Evolutionary conservation across 2,329 filamentous ascomycete species (phyloP).

Genomic region (Coniella lustricola): DNA sequence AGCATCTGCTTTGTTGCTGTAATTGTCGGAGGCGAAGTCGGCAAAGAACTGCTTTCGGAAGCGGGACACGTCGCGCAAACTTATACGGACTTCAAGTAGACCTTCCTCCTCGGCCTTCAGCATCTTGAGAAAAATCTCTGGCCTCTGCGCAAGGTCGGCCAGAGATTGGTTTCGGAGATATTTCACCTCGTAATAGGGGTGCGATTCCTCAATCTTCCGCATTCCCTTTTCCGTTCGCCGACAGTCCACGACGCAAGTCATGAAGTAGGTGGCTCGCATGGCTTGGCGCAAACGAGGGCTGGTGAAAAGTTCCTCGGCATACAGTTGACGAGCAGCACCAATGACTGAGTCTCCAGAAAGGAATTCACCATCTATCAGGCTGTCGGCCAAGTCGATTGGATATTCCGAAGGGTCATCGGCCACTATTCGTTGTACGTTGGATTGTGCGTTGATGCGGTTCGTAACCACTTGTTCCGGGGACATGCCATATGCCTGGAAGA

Average conservation of each 20-base stretch:
- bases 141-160: conserved; percentile 69
- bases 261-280: conserved; percentile 76
- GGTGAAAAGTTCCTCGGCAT: conserved; percentile 80
- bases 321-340: conserved; percentile 75
- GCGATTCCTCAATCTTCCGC: conserved; percentile 86
- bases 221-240: conserved; percentile 89
- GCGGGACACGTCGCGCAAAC: conserved; percentile 66
- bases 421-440: conserved; percentile 66
- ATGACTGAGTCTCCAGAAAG: conserved; percentile 69
- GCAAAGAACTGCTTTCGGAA: conserved; percentile 72
- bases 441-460: conserved; percentile 59
- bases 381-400: conserved; percentile 83
- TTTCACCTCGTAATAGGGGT: conserved; percentile 97
- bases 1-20: conserved; percentile 86
- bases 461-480: conserved; percentile 80
- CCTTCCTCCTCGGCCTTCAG: conserved; percentile 94
- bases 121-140: conserved; percentile 93
- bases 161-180: conserved; percentile 89
- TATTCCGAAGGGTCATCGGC: conserved; percentile 76
- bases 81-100: conserved; percentile 76
- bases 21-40: conserved; percentile 90
- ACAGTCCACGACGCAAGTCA: conserved; percentile 77
- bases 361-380: conserved; percentile 65
- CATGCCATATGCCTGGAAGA: conserved; percentile 87
- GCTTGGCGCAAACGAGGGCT: conserved; percentile 86